A percentile compares a stretch with the other conserved stretches of the same genome.
Evolutionary conservation across 768 basidiomycete genomes (phyloP).

Genomic region (Lentinula sp.): DNA sequence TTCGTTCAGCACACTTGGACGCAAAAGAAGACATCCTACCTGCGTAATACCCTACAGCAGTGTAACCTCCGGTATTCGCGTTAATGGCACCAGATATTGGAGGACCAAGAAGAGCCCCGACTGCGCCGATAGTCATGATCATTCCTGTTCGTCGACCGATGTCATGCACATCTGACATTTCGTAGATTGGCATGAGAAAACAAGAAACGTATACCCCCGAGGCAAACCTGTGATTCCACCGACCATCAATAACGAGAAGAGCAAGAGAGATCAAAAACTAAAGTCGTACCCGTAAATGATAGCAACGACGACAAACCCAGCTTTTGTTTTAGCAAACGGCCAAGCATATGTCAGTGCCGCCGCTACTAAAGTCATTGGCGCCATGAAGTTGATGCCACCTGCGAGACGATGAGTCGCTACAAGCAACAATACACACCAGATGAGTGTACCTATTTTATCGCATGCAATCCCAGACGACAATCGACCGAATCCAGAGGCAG

Average conservation of each 20-base stretch:
- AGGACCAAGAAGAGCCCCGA: conserved; percentile 53
- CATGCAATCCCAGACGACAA: conserved; percentile 44
- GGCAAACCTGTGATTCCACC: conserved; percentile 26
- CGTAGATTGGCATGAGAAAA: conserved; percentile 38
- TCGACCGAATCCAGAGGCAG: conserved; percentile 40
- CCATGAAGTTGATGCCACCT: conserved; percentile 71
- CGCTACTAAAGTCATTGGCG: conserved; percentile 50
- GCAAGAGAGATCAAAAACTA: too few species aligned
- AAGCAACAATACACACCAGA: not conserved
- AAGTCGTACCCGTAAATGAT: conserved; percentile 4
- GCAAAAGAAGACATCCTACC: conserved; percentile 19
- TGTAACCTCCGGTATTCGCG: conserved; percentile 35
- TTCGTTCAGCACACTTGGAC: not conserved
- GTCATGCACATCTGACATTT: conserved; percentile 45
- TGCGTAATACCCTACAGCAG: conserved; percentile 43
- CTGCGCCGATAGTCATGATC: conserved; percentile 42
- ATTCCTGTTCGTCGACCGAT: conserved; percentile 54
- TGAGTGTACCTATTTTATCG: conserved; percentile 44
- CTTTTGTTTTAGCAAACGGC: conserved; percentile 52
- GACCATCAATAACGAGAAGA: not conserved
- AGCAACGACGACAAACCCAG: conserved; percentile 22
- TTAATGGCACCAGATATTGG: conserved; percentile 61
- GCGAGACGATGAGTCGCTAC: not conserved
- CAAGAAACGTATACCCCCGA: conserved; percentile 46
- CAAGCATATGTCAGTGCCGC: conserved; percentile 61